Percentiles rank a stretch among this genome's conserved stretches.
These are phyloP conservation scores for Clonostachys solani DNA, from an alignment of 2,329 filamentous ascomycete genomes.

Conservation along the genomic window DNA sequence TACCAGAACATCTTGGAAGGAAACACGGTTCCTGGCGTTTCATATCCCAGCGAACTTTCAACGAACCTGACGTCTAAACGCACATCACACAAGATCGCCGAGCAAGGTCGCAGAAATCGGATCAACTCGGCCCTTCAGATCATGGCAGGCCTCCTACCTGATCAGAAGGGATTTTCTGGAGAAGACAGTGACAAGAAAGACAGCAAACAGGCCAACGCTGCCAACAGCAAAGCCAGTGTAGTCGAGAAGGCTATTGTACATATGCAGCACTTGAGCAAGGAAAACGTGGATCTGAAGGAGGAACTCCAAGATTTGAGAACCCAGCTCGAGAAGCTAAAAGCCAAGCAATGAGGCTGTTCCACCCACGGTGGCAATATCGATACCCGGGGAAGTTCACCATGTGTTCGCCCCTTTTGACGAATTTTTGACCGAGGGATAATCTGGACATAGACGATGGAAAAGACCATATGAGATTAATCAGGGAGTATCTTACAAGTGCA, in stretches of 20 bases:
- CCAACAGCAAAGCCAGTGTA: slow-evolving; percentile 90
- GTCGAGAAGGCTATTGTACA: slow-evolving; percentile 97
- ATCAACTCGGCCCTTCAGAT: slow-evolving; percentile 93
- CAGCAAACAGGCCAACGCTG: slow-evolving; percentile 43
- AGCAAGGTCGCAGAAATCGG: slow-evolving; percentile 90
- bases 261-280: slow-evolving; percentile 78
- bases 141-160: slow-evolving; percentile 83
- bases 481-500: too few species aligned
- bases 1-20: slow-evolving; percentile 97
- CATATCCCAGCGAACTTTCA: slow-evolving; percentile 85
- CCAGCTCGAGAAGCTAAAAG: slow-evolving; percentile 19
- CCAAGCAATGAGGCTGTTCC: not conserved
- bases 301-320: slow-evolving; percentile 39
- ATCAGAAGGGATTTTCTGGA: slow-evolving; percentile 30
- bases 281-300: slow-evolving; percentile 64
- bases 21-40: slow-evolving; percentile 82
- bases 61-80: slow-evolving; percentile 94
- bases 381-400: too few species aligned
- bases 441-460: too few species aligned
- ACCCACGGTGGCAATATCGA: too few species aligned
- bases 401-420: too few species aligned
- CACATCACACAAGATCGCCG: slow-evolving; percentile 95
- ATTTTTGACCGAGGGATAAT: too few species aligned
- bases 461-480: too few species aligned
- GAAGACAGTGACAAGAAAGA: slow-evolving; percentile 45